phyloP scores from a whole-genome alignment of 768 basidiomycete genomes.

The Coprinopsis marcescibilis region DNA sequence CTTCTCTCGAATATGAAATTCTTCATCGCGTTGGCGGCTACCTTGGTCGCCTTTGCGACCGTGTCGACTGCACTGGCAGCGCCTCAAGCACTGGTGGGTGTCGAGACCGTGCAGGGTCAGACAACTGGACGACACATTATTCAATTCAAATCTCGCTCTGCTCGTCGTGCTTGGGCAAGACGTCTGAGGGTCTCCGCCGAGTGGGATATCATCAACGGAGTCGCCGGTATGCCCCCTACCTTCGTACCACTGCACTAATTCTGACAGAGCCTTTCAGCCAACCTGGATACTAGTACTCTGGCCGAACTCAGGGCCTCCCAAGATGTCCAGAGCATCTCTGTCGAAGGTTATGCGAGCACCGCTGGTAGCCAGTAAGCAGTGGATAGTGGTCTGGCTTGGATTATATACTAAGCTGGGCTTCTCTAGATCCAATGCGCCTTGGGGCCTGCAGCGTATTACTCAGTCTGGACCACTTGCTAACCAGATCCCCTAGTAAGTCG shows the following conservation, averaged over 20 bases:
- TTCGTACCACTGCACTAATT: background rate
- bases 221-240: slow-evolving; percentile 19
- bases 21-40: slow-evolving; percentile 2
- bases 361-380: slow-evolving; percentile 17
- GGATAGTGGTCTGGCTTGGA: too few species aligned
- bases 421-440: slow-evolving; percentile 30
- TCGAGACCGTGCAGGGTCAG: slow-evolving; percentile 19
- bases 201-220: slow-evolving; percentile 26
- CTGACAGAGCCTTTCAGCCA: slow-evolving; percentile 4
- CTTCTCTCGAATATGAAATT: slow-evolving; percentile 4
- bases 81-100: slow-evolving; percentile 15
- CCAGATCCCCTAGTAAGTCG: background rate
- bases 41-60: slow-evolving; percentile 1
- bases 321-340: slow-evolving; percentile 22
- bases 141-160: slow-evolving; percentile 23
- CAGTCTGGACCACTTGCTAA: slow-evolving; percentile 15
- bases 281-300: slow-evolving; percentile 19
- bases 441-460: slow-evolving; percentile 27
- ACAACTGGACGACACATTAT: slow-evolving; percentile 26
- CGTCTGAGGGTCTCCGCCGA: slow-evolving; percentile 10
- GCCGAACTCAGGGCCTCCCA: slow-evolving; percentile 19
- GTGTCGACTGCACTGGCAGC: slow-evolving; percentile 14
- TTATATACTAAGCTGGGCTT: too few species aligned
- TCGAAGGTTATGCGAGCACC: slow-evolving; percentile 25
- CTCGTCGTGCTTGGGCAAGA: background rate